Evolutionary conservation across 345 rosid species (phyloP).

Genomic region (Syzygium grande): DNA sequence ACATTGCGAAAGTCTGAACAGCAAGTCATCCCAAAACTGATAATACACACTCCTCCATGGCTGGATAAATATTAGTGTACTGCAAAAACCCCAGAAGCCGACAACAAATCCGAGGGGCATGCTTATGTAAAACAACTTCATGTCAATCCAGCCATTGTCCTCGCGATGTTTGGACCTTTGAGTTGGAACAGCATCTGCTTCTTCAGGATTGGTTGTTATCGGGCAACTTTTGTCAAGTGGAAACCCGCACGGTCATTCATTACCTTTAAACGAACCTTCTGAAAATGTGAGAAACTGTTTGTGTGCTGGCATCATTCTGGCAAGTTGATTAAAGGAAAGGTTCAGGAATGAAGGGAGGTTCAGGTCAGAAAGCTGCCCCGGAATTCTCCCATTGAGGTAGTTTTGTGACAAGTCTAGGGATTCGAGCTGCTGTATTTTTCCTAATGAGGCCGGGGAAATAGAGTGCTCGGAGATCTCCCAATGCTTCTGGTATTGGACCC

Average conservation of each 20-base stretch:
- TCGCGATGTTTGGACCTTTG: too few species aligned
- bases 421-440: conserved; percentile 9
- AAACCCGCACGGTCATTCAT: neutral
- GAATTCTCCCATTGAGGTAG: conserved; percentile 16
- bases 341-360: conserved; percentile 8
- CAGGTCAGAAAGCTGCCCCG: conserved; percentile 9
- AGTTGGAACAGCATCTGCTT: neutral
- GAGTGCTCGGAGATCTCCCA: conserved; percentile 2
- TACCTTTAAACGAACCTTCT: neutral
- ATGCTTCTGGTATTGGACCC: conserved; percentile 18
- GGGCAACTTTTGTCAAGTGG: too few species aligned
- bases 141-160: too few species aligned
- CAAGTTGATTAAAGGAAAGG: neutral
- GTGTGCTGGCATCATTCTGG: conserved; percentile 19
- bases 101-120: neutral
- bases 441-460: conserved; percentile 11
- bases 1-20: neutral
- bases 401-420: conserved; percentile 18
- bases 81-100: neutral
- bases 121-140: neutral
- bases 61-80: neutral
- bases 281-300: conserved; percentile 20
- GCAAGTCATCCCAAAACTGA: neutral
- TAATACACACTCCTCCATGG: neutral
- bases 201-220: too few species aligned